These are phyloP conservation scores for Trichoderma sp. DNA, from an alignment of 2,329 filamentous ascomycete genomes.

Conservation along the genomic window DNA sequence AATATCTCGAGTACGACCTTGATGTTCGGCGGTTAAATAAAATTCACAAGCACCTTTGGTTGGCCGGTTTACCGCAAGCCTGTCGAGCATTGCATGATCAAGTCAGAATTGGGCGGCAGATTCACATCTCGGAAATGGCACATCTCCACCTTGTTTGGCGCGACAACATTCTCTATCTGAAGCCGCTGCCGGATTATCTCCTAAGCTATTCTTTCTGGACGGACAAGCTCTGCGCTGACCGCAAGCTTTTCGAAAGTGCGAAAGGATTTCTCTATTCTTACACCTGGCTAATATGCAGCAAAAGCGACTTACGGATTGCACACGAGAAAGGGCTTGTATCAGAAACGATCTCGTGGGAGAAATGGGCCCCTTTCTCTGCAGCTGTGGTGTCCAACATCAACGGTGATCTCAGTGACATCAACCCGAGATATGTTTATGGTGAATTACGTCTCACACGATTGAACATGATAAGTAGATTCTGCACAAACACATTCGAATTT, in stretches of 20 bases:
- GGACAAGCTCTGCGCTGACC: background rate
- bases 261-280: conserved; percentile 11
- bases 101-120: background rate
- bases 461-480: background rate
- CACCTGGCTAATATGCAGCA: conserved; percentile 3
- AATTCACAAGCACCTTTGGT: conserved; percentile 14
- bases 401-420: background rate
- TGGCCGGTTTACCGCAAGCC: background rate
- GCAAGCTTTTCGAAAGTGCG: background rate
- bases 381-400: background rate
- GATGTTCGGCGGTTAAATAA: background rate
- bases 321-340: background rate
- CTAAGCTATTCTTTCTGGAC: background rate
- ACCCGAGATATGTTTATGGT: background rate
- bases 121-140: background rate
- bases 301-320: conserved; percentile 6
- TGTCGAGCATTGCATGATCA: conserved; percentile 3
- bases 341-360: background rate
- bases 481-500: background rate
- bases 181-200: conserved; percentile 5
- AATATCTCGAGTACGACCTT: background rate
- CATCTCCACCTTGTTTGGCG: conserved; percentile 11
- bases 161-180: conserved; percentile 3
- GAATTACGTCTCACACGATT: background rate
- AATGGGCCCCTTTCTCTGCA: conserved; percentile 9